Conservation (phyloP, 208 protist species). For the Leishmania aethiopica region DNA sequence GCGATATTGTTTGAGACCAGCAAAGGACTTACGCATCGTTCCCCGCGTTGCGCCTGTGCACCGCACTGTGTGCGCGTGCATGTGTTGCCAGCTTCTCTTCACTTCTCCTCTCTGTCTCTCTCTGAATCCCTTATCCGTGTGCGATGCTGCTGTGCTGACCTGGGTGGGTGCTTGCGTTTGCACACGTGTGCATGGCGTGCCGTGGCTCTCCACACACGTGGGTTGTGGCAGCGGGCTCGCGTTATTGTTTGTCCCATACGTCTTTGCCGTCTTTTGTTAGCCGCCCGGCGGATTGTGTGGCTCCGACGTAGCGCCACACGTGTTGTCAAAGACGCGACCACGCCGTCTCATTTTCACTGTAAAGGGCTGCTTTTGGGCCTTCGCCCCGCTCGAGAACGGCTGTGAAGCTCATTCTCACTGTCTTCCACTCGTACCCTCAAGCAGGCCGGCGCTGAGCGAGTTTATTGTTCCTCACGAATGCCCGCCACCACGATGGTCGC, state of each 20-base stretch:
- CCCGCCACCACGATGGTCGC: conserved; percentile 20
- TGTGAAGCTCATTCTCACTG: not conserved
- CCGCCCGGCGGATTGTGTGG: not conserved
- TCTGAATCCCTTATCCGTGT: not conserved
- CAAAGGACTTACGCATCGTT: not conserved
- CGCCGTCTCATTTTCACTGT: not conserved
- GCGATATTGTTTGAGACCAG: not conserved
- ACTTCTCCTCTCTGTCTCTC: not conserved
- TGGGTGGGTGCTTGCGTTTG: not conserved
- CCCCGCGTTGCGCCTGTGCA: not conserved
- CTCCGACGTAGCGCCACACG: not conserved
- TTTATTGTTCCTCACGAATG: not conserved
- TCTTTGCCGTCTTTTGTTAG: not conserved
- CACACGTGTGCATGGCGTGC: not conserved
- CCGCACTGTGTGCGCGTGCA: not conserved
- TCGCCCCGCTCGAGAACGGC: not conserved
- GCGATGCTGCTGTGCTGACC: not conserved
- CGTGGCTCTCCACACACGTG: not conserved
- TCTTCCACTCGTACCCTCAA: not conserved
- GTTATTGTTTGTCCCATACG: not conserved
- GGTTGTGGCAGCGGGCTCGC: not conserved
- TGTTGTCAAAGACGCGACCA: not conserved
- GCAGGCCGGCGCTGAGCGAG: not conserved
- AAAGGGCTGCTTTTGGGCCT: not conserved
- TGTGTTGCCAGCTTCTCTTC: not conserved